Evolutionary conservation across 1,284 basidiomycete genomes (phyloP).

Genomic region (Marasmius oreades): DNA sequence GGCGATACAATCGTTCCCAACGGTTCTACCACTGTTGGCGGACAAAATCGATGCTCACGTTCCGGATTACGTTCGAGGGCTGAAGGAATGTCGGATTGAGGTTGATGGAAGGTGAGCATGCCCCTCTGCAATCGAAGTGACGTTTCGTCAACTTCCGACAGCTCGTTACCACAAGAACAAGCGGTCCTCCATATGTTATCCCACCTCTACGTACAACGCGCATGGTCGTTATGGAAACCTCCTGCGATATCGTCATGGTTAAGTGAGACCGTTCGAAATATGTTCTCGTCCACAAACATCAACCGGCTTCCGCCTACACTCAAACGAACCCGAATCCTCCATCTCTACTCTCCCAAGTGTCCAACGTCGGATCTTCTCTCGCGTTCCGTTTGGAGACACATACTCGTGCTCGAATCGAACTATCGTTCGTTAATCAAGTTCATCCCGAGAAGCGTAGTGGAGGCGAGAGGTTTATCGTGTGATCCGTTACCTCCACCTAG

Average conservation of each 20-base stretch:
- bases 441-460: conserved; percentile 55
- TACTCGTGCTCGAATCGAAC: conserved; percentile 65
- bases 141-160: conserved; percentile 19
- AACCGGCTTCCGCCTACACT: conserved; percentile 31
- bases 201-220: conserved; percentile 81
- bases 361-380: conserved; percentile 30
- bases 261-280: conserved; percentile 44
- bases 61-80: conserved; percentile 52
- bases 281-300: conserved; percentile 26
- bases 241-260: conserved; percentile 69
- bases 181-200: conserved; percentile 68
- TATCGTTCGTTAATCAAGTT: conserved; percentile 58
- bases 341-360: conserved; percentile 34
- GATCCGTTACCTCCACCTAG: conserved; percentile 78
- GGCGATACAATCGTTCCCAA: conserved; percentile 77
- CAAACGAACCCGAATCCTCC: conserved; percentile 37
- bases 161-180: conserved; percentile 36
- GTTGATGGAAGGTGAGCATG: conserved; percentile 57
- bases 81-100: conserved; percentile 65
- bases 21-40: conserved; percentile 74
- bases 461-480: conserved; percentile 56
- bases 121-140: not conserved
- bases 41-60: conserved; percentile 78
- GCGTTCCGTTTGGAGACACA: conserved; percentile 68
- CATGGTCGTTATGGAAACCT: conserved; percentile 79